Conservation (phyloP, 371 early-diverging fungal genomes). For the Quaeritorhiza haematococci region DNA sequence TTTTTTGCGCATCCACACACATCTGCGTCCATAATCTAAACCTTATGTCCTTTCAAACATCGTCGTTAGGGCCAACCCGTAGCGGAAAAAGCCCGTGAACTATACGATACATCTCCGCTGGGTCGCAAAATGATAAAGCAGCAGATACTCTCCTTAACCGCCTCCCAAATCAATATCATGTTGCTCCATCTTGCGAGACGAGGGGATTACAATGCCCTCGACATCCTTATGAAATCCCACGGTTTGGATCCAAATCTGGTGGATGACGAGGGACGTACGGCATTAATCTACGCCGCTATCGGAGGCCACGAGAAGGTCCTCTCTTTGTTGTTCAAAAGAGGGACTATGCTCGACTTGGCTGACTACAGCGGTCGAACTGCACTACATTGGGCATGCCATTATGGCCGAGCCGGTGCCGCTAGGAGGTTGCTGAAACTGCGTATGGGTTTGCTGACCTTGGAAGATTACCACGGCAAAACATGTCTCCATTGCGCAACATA, state of each 20-base stretch:
- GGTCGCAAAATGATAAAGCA: too few species aligned
- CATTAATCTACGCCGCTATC: neutral
- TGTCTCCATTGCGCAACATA: too few species aligned
- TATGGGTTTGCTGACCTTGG: neutral
- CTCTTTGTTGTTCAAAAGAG: neutral
- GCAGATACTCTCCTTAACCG: too few species aligned
- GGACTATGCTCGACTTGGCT: neutral
- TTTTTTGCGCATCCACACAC: too few species aligned
- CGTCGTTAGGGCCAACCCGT: too few species aligned
- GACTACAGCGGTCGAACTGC: neutral
- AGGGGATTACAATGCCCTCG: neutral
- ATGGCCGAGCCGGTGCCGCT: neutral
- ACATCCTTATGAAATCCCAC: neutral
- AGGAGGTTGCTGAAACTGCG: neutral
- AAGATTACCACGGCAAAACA: too few species aligned
- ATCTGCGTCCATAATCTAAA: too few species aligned
- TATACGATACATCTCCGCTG: too few species aligned
- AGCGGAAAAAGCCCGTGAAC: too few species aligned
- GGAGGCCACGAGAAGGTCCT: neutral
- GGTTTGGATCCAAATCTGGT: neutral
- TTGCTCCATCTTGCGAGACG: neutral
- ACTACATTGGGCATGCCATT: neutral
- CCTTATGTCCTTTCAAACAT: too few species aligned
- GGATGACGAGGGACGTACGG: neutral
- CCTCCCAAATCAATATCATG: neutral